phyloP scores from a whole-genome alignment of 768 basidiomycete species.

The Kwoniella heveanensis region DNA sequence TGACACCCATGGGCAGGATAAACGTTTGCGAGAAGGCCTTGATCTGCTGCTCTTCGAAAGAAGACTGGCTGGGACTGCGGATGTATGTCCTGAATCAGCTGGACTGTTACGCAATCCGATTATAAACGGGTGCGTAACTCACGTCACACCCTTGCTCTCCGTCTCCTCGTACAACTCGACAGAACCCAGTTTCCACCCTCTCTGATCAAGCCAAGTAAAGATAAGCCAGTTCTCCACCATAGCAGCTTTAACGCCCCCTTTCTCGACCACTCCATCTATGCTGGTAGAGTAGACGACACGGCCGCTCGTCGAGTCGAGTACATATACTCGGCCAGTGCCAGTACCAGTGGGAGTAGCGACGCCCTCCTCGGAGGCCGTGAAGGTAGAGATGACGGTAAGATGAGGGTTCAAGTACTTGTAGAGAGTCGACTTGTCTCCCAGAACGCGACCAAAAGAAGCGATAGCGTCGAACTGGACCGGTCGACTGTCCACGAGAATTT shows the following conservation, averaged over 20 bases:
- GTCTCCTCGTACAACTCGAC: constrained; percentile 88
- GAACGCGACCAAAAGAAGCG: constrained; percentile 78
- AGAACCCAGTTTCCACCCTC: constrained; percentile 72
- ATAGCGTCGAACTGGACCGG: constrained; percentile 60
- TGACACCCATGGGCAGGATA: constrained; percentile 69
- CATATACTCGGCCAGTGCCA: constrained; percentile 66
- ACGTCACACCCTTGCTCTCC: constrained; percentile 76
- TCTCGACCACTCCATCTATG: constrained; percentile 59
- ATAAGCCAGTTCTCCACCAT: constrained; percentile 92
- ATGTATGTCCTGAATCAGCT: neutral
- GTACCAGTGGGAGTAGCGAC: neutral
- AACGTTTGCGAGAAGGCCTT: constrained; percentile 70
- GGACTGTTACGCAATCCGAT: neutral
- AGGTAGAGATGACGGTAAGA: constrained; percentile 68
- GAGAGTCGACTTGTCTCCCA: constrained; percentile 81
- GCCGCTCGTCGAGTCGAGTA: constrained; percentile 80
- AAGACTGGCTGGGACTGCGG: constrained; percentile 63
- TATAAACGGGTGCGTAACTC: constrained; percentile 40
- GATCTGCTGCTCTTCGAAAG: constrained; percentile 63
- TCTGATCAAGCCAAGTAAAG: constrained; percentile 75
- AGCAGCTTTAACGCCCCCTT: constrained; percentile 62
- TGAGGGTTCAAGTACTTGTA: constrained; percentile 94
- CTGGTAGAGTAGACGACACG: constrained; percentile 69
- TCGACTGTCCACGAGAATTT: constrained; percentile 65
- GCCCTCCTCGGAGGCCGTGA: constrained; percentile 35